These are phyloP conservation scores for Rauvolfia tetraphylla DNA, from an alignment of 257 asterid species.

Conservation along the genomic window DNA sequence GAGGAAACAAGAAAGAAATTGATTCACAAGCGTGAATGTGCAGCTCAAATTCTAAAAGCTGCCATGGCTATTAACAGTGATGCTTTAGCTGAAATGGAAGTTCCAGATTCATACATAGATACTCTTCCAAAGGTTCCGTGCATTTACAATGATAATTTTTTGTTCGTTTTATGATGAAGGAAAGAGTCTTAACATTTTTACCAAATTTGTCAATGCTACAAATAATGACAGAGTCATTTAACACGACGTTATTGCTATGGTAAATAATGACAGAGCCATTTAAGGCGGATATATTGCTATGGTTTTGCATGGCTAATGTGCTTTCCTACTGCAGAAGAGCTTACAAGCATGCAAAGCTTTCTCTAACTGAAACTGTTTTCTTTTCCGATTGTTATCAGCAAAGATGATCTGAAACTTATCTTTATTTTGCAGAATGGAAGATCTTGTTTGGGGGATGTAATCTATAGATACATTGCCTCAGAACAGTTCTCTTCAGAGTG, in stretches of 20 bases:
- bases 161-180: not conserved
- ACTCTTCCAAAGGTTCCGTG: constrained; percentile 78
- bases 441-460: constrained; percentile 72
- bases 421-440: constrained; percentile 54
- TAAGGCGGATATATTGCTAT: not conserved
- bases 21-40: constrained; percentile 68
- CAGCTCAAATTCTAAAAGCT: constrained; percentile 89
- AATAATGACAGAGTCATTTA: not conserved
- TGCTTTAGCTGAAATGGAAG: constrained; percentile 89
- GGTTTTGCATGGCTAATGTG: constrained; percentile 8
- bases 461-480: constrained; percentile 71
- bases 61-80: constrained; percentile 67
- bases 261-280: too few species aligned
- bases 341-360: constrained; percentile 5
- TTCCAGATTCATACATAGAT: constrained; percentile 81
- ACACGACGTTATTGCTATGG: too few species aligned
- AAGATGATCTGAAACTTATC: not conserved
- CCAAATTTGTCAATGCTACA: not conserved
- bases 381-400: not conserved
- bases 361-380: not conserved
- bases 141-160: not conserved
- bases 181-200: not conserved
- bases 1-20: constrained; percentile 56
- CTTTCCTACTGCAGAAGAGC: not conserved
- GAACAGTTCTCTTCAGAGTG: constrained; percentile 77